Evolutionary conservation across 257 asterid species (phyloP), one percentile per base, ranked within the genome.

Genomic region (Penstemon davidsonii): DNA sequence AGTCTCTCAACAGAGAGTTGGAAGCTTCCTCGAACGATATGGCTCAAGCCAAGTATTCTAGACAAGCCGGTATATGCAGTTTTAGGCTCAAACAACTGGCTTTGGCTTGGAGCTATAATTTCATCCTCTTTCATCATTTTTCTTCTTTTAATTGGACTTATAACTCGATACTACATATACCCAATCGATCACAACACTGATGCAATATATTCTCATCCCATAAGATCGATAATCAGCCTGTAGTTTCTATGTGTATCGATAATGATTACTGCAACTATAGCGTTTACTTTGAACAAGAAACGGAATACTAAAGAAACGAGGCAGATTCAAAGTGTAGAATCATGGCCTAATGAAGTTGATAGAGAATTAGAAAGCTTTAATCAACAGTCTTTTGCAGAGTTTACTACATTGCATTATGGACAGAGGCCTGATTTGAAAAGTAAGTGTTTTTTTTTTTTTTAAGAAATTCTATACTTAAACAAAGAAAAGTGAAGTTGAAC

Each of bases 51-150:
- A 56, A 68, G 54, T 44, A 69, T 49, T 37, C 51, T 62, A 6
- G 85, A 82, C 13, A 38, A 15, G 9, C 81, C 85, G 11, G 73
- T 85, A 50, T 75, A 88, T 6, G 62, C 81, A 18, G 73, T 74
- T 8, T 69, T 89, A n/a, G 95, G 89, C 54, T 51, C 54, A 5
- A 82, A 76, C 68, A 75, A 79, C 68, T 87, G 93, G 92, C 79
- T 84, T 3, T 86, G 85, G 81, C 86, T 88, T 18, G 90, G 85
- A n/a, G 82, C 84, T 3, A 79, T 85, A 57, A 85, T 85, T 38
- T 59, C 87, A 15, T 63, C 85, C 8, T 79, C 90, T 3, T 88
- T 84, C 55, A 0, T 76, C 55, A 7, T 79, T 25, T 86, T 82
- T 45, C 87, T 88, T 36, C 59, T 88, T 3, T 59, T 80, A 19